These are phyloP conservation scores for Ogataea angusta DNA, from an alignment of 805 yeast species.

Conservation along the genomic window DNA sequence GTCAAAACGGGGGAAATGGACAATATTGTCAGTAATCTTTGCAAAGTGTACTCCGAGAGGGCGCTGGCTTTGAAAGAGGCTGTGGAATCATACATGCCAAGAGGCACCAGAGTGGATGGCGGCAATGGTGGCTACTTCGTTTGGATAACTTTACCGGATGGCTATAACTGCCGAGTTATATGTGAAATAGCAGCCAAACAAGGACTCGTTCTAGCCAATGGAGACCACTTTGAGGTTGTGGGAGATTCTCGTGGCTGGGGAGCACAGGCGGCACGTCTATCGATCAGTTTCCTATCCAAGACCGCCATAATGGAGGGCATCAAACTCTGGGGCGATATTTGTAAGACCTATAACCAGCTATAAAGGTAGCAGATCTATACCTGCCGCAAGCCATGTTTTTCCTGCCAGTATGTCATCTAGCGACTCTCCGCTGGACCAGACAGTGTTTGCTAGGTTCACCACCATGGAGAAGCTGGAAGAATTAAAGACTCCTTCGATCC, in stretches of 20 bases:
- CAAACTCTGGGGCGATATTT: constrained; percentile 46
- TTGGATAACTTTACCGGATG: constrained; percentile 63
- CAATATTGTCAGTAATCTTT: constrained; percentile 42
- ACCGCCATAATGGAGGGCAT: constrained; percentile 50
- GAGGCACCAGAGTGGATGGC: constrained; percentile 50
- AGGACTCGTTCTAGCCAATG: constrained; percentile 66
- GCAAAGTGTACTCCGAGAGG: constrained; percentile 45
- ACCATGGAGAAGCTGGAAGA: constrained; percentile 42
- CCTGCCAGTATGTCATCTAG: constrained; percentile 38
- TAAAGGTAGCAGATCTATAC: constrained; percentile 43
- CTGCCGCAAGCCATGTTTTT: constrained; percentile 40
- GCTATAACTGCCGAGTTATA: constrained; percentile 32
- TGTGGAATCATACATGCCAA: constrained; percentile 48
- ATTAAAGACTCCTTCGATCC: constrained; percentile 35
- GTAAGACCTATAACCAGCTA: constrained; percentile 21
- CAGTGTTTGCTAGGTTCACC: constrained; percentile 34
- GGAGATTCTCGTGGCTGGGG: constrained; percentile 69
- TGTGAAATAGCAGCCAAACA: constrained; percentile 37
- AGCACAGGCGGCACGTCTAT: constrained; percentile 46
- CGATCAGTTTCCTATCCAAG: constrained; percentile 49
- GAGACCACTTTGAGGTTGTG: constrained; percentile 67
- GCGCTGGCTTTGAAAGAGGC: constrained; percentile 38
- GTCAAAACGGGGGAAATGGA: constrained; percentile 50
- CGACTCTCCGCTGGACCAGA: constrained; percentile 36
- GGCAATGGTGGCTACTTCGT: constrained; percentile 86